Evolutionary conservation across 1,139 yeast species (phyloP).

Genomic region (Casaregolazyma suthepensis): DNA sequence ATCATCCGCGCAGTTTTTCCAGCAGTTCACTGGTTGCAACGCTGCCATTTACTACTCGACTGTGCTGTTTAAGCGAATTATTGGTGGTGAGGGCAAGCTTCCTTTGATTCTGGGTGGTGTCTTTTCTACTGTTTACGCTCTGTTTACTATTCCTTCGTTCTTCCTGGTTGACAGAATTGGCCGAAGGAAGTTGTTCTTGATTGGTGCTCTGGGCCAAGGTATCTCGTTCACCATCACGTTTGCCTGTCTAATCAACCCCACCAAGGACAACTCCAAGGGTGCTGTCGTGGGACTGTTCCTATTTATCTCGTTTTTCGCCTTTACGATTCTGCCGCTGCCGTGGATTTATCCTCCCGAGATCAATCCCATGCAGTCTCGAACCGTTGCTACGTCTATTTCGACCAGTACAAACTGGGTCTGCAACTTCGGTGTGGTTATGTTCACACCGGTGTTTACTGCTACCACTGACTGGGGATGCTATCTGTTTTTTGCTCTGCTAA

Average conservation of each 20-base stretch:
- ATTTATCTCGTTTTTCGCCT: slow-evolving; percentile 51
- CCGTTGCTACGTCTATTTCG: slow-evolving; percentile 46
- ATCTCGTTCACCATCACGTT: slow-evolving; percentile 68
- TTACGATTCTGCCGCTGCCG: slow-evolving; percentile 49
- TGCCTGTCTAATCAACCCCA: slow-evolving; percentile 45
- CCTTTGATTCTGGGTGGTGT: slow-evolving; percentile 54
- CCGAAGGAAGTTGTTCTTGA: slow-evolving; percentile 53
- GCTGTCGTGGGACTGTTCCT: slow-evolving; percentile 51
- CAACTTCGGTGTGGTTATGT: slow-evolving; percentile 49
- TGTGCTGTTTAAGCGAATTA: slow-evolving; percentile 40
- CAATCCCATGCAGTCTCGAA: slow-evolving; percentile 52
- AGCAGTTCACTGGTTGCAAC: slow-evolving; percentile 66
- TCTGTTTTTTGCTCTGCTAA: slow-evolving; percentile 39
- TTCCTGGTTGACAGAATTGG: slow-evolving; percentile 53
- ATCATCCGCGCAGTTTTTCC: slow-evolving; percentile 44
- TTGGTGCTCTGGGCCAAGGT: slow-evolving; percentile 41
- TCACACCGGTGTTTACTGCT: slow-evolving; percentile 46
- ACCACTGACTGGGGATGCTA: slow-evolving; percentile 43
- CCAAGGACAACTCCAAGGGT: slow-evolving; percentile 34
- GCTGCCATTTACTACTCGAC: slow-evolving; percentile 45
- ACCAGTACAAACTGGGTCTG: slow-evolving; percentile 49
- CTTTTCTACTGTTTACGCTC: slow-evolving; percentile 48
- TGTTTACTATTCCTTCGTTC: slow-evolving; percentile 45
- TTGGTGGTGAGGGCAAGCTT: slow-evolving; percentile 41
- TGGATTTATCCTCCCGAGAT: slow-evolving; percentile 34